Conservation (phyloP, 345 rosid genomes). For the Populus davidiana region DNA sequence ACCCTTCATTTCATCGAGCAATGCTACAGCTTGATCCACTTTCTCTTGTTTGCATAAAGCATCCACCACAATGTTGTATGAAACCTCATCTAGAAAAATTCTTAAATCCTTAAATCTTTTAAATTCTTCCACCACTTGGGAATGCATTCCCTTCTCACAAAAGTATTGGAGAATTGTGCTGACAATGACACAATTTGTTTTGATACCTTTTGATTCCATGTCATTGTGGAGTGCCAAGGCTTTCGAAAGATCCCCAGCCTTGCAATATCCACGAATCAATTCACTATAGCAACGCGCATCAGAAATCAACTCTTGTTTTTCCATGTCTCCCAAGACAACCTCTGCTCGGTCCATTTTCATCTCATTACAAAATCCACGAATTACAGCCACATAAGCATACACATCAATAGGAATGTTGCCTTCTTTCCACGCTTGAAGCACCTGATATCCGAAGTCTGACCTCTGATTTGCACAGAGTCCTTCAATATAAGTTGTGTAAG, state of each 20-base stretch:
- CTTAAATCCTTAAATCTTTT: conserved; percentile 33
- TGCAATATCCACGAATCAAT: conserved; percentile 51
- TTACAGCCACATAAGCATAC: conserved; percentile 14
- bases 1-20: conserved; percentile 57
- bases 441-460: conserved; percentile 15
- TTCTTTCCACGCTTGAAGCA: conserved; percentile 26
- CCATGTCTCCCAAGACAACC: conserved; percentile 42
- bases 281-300: conserved; percentile 40
- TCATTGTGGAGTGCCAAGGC: conserved; percentile 43
- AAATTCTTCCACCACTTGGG: conserved; percentile 39
- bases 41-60: conserved; percentile 62
- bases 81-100: conserved; percentile 52
- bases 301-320: conserved; percentile 42
- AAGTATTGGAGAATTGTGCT: conserved; percentile 57
- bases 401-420: conserved; percentile 33
- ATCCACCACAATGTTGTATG: conserved; percentile 47
- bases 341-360: conserved; percentile 47
- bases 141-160: conserved; percentile 38
- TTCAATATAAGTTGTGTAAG: conserved; percentile 18
- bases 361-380: conserved; percentile 20
- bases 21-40: conserved; percentile 48
- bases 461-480: conserved; percentile 12
- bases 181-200: conserved; percentile 51
- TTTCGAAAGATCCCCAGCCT: conserved; percentile 33
- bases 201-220: conserved; percentile 52